These are phyloP conservation scores for Papiliotrema fonsecae DNA, from an alignment of 1,284 basidiomycete species.

Conservation along the genomic window DNA sequence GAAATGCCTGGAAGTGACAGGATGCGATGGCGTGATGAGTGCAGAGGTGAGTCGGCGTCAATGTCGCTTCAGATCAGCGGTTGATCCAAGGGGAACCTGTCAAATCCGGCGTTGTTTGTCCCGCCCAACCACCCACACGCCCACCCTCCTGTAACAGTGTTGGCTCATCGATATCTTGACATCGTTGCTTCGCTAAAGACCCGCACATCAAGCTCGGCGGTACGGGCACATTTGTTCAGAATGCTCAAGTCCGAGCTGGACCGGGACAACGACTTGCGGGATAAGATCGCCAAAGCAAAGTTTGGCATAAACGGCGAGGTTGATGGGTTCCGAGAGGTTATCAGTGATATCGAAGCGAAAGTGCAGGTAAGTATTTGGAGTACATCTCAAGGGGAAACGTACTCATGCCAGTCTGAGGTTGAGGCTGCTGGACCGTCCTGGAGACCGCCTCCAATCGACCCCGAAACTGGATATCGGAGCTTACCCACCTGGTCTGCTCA, in stretches of 20 bases:
- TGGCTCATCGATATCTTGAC: constrained; percentile 81
- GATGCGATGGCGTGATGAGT: constrained; percentile 88
- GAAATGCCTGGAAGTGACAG: constrained; percentile 71
- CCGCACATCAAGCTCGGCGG: constrained; percentile 64
- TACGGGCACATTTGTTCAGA: constrained; percentile 93
- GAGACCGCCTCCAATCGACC: constrained; percentile 29
- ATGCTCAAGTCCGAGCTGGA: constrained; percentile 74
- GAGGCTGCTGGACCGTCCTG: constrained; percentile 44
- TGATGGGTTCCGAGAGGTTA: constrained; percentile 54
- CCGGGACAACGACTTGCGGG: constrained; percentile 65
- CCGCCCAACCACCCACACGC: constrained; percentile 47
- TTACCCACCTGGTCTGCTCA: constrained; percentile 82
- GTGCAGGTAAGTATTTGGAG: constrained; percentile 55
- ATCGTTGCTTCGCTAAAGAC: constrained; percentile 73
- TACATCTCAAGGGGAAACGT: not conserved
- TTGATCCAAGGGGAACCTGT: constrained; percentile 64
- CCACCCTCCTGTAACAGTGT: constrained; percentile 59
- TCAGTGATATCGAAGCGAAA: constrained; percentile 61
- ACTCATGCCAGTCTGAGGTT: constrained; percentile 34
- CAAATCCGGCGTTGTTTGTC: constrained; percentile 81
- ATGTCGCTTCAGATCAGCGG: not conserved
- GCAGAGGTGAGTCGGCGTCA: constrained; percentile 58
- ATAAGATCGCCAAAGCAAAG: constrained; percentile 46
- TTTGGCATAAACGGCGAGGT: constrained; percentile 34
- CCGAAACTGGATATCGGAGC: constrained; percentile 48